Conservation (phyloP, 2,329 filamentous ascomycete genomes). For the Penicillium brevicompactum region DNA sequence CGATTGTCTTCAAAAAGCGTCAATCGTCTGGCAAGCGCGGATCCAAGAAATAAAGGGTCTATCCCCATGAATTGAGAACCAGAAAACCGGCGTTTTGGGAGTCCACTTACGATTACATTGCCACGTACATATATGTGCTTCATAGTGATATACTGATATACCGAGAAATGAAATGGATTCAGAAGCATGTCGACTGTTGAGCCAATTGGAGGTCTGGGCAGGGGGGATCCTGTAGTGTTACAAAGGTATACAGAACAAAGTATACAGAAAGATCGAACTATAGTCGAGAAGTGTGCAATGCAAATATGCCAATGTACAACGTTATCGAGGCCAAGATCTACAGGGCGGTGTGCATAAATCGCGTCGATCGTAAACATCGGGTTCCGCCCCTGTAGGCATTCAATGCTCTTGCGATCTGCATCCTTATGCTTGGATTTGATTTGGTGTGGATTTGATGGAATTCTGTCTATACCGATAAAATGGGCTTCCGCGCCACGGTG, state of each 20-base stretch:
- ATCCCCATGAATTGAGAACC: neutral
- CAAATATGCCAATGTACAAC: too few species aligned
- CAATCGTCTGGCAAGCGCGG: slow-evolving; percentile 34
- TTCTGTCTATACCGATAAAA: slow-evolving; percentile 11
- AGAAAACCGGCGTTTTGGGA: slow-evolving; percentile 15
- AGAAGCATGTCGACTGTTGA: neutral
- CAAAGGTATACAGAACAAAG: too few species aligned
- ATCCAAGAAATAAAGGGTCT: slow-evolving; percentile 31
- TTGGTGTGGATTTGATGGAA: neutral
- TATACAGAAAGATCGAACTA: too few species aligned
- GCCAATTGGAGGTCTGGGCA: too few species aligned
- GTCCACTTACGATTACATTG: slow-evolving; percentile 5
- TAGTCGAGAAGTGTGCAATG: too few species aligned
- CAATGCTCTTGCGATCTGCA: too few species aligned
- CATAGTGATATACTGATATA: slow-evolving; percentile 8
- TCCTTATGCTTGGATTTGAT: too few species aligned
- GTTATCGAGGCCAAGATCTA: neutral
- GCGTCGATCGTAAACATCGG: slow-evolving; percentile 7
- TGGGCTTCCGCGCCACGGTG: slow-evolving; percentile 48
- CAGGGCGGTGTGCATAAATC: slow-evolving; percentile 2
- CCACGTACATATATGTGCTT: slow-evolving; percentile 12
- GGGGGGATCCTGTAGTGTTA: too few species aligned
- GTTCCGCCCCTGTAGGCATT: neutral
- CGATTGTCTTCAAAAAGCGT: slow-evolving; percentile 42
- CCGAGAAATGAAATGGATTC: neutral